Evolutionary conservation across 306 rosid genomes (phyloP).

Genomic region (Cucurbita pepo): DNA sequence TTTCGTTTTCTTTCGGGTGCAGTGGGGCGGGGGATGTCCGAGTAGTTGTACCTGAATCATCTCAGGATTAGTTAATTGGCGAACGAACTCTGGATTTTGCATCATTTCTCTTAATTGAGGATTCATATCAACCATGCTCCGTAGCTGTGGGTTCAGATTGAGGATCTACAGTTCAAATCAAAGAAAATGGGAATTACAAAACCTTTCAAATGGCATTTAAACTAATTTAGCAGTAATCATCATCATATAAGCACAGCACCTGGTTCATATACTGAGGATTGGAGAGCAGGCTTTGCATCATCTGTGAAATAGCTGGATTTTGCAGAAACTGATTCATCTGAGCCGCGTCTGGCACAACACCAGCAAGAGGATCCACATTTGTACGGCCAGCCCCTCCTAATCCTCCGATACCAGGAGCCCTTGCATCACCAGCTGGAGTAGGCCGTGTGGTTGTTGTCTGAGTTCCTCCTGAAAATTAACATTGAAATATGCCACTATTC

Average conservation of each 20-base stretch:
- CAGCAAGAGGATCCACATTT: slow-evolving; percentile 19
- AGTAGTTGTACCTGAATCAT: slow-evolving; percentile 30
- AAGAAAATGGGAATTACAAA: neutral
- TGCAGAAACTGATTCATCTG: slow-evolving; percentile 35
- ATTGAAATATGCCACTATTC: slow-evolving; percentile 1
- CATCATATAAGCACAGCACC: slow-evolving; percentile 14
- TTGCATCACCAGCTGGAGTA: slow-evolving; percentile 20
- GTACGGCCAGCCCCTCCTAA: slow-evolving; percentile 40
- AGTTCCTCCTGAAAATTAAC: slow-evolving; percentile 15
- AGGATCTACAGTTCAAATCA: slow-evolving; percentile 20
- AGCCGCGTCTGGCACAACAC: slow-evolving; percentile 23
- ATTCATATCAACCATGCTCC: slow-evolving; percentile 34
- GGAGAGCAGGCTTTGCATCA: slow-evolving; percentile 51
- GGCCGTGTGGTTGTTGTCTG: slow-evolving; percentile 26
- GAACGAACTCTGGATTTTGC: slow-evolving; percentile 46
- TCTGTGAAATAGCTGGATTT: slow-evolving; percentile 46
- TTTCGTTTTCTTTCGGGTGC: neutral
- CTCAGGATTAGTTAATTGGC: slow-evolving; percentile 42
- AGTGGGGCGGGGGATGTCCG: neutral
- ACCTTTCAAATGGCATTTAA: neutral
- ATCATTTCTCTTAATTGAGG: slow-evolving; percentile 54
- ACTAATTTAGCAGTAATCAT: neutral
- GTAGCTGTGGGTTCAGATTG: slow-evolving; percentile 32
- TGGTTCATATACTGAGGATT: slow-evolving; percentile 49
- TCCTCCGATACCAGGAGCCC: slow-evolving; percentile 25